Percentiles rank a stretch among this genome's conserved stretches.
These are phyloP conservation scores for Xylaria sp. DNA, from an alignment of 2,329 filamentous ascomycete species.

Conservation along the genomic window DNA sequence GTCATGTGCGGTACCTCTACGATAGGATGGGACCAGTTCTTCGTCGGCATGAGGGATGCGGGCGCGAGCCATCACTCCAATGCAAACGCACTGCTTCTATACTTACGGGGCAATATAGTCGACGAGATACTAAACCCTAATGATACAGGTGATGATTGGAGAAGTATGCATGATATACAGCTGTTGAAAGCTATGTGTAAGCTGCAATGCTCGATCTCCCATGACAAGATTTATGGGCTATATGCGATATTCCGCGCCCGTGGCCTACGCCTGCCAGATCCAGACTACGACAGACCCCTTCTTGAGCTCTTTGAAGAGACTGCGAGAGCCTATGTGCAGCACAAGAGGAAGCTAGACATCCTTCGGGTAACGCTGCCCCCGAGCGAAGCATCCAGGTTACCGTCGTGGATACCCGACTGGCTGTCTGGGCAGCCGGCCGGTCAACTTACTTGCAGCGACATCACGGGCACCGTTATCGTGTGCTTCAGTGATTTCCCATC, in stretches of 20 bases:
- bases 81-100: constrained; percentile 4
- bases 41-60: constrained; percentile 10
- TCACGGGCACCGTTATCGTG: constrained; percentile 10
- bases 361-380: constrained; percentile 10
- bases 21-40: constrained; percentile 25
- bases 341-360: constrained; percentile 20
- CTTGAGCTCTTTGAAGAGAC: constrained; percentile 26
- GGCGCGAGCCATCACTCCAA: background rate
- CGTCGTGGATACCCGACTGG: constrained; percentile 37
- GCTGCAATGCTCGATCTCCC: constrained; percentile 1
- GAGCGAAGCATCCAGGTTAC: constrained; percentile 11
- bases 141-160: background rate
- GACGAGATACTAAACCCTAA: constrained; percentile 1
- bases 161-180: constrained; percentile 13
- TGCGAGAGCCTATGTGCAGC: constrained; percentile 20
- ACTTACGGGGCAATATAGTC: constrained; percentile 1
- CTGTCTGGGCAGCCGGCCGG: background rate
- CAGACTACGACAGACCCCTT: constrained; percentile 29
- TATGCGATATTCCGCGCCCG: constrained; percentile 15
- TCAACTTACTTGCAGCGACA: constrained; percentile 1
- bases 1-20: constrained; percentile 28
- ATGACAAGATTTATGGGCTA: constrained; percentile 31
- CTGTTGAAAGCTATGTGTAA: constrained; percentile 19
- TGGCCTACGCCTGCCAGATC: constrained; percentile 18
- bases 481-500: constrained; percentile 12